A percentile compares a stretch with the other conserved stretches of the same genome.
phyloP scores from a whole-genome alignment of 768 basidiomycete genomes.

The Amanita phalloides region DNA sequence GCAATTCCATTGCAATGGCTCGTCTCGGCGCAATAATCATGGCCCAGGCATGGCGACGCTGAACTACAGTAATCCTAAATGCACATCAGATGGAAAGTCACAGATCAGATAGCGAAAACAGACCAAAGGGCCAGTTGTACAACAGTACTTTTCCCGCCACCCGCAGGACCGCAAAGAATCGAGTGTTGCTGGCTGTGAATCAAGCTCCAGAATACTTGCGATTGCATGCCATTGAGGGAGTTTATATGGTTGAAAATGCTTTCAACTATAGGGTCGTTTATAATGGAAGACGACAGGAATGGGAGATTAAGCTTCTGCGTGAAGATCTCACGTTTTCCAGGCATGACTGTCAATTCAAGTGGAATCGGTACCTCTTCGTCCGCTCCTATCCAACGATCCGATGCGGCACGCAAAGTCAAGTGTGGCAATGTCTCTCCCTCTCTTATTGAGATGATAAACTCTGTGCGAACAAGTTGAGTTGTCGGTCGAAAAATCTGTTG shows the following conservation, averaged over 20 bases:
- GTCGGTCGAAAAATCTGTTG: conserved; percentile 63
- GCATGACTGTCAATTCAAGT: conserved; percentile 70
- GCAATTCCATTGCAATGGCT: conserved; percentile 43
- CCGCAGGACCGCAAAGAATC: conserved; percentile 69
- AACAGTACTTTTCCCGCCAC: conserved; percentile 72
- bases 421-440: conserved; percentile 45
- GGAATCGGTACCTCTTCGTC: conserved; percentile 62
- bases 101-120: conserved; percentile 13
- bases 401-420: conserved; percentile 69
- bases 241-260: conserved; percentile 34
- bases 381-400: conserved; percentile 90
- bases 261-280: conserved; percentile 37
- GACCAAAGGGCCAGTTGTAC: conserved; percentile 68
- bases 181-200: conserved; percentile 56
- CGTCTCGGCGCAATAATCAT: conserved; percentile 55
- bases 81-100: neutral
- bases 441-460: conserved; percentile 75
- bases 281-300: conserved; percentile 48
- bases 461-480: conserved; percentile 47
- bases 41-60: conserved; percentile 36
- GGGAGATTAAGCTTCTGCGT: conserved; percentile 65
- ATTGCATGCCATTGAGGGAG: conserved; percentile 77
- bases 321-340: conserved; percentile 40
- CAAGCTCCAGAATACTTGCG: conserved; percentile 79
- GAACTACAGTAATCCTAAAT: conserved; percentile 44